Conservation (phyloP, 2,329 filamentous ascomycete species). For the Fusarium caatingaense region DNA sequence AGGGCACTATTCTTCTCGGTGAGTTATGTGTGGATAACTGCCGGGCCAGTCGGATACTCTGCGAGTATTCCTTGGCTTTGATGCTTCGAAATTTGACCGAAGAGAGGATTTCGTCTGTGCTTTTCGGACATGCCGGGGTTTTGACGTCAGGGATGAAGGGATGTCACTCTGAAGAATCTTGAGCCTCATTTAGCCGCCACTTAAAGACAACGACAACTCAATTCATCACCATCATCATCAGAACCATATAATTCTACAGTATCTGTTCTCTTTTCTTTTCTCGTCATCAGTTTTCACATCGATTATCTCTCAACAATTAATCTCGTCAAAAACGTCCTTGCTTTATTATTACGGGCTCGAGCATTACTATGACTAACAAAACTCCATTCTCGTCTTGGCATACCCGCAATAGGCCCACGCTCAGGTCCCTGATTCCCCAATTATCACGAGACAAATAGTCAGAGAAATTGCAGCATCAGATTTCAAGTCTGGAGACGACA, state of each 20-base stretch:
- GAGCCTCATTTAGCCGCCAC: conserved; percentile 32
- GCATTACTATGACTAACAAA: conserved; percentile 34
- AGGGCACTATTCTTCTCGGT: conserved; percentile 19
- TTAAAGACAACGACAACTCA: conserved; percentile 13
- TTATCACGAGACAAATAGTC: conserved; percentile 24
- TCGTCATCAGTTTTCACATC: neutral
- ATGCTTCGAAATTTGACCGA: conserved; percentile 30
- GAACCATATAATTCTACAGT: neutral
- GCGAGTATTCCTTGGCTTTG: conserved; percentile 12
- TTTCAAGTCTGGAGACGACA: neutral
- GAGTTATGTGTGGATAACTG: neutral
- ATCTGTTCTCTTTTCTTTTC: neutral
- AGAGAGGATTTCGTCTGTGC: conserved; percentile 11
- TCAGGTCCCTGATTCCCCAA: conserved; percentile 22
- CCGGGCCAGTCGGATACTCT: conserved; percentile 28
- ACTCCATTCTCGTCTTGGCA: conserved; percentile 24
- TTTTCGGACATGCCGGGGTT: conserved; percentile 29
- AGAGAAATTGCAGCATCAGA: neutral
- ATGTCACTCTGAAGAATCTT: neutral
- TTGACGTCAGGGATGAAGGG: conserved; percentile 24
- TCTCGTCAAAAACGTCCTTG: neutral
- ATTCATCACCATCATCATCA: neutral
- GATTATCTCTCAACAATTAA: neutral
- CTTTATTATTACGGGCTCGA: conserved; percentile 15
- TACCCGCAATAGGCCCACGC: conserved; percentile 32